Evolutionary conservation across 257 asterid genomes (phyloP).

Genomic region (Petunia secreta): DNA sequence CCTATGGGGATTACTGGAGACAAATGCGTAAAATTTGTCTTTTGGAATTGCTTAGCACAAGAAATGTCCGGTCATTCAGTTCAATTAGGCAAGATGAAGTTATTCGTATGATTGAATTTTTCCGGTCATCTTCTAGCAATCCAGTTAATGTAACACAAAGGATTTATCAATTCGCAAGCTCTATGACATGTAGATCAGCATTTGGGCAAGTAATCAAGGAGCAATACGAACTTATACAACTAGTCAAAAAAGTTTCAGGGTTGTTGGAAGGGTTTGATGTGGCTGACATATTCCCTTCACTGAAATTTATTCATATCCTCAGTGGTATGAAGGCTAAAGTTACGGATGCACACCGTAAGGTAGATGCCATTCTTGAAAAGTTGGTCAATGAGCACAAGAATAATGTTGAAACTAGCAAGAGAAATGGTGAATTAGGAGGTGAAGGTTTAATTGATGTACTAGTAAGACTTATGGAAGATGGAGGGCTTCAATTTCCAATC

Average conservation of each 20-base stretch:
- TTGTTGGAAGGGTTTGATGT: background rate
- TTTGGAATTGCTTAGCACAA: conserved; percentile 29
- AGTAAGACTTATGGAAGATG: background rate
- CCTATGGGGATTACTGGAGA: background rate
- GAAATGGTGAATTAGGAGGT: background rate
- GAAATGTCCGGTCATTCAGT: conserved; percentile 29
- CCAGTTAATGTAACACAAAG: background rate
- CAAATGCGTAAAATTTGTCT: conserved; percentile 38
- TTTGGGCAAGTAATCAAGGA: background rate
- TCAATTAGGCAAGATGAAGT: background rate
- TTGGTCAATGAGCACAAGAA: background rate
- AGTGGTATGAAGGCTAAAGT: background rate
- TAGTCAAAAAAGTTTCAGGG: background rate
- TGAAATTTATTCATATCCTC: background rate
- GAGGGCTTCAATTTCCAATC: background rate
- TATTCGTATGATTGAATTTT: background rate
- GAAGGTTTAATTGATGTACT: background rate
- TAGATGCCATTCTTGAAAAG: background rate
- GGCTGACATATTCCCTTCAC: background rate
- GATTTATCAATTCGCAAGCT: background rate
- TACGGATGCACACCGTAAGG: background rate
- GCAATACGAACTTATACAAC: background rate
- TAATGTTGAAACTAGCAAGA: background rate
- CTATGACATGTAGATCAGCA: background rate
- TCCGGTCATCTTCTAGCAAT: background rate